These are phyloP conservation scores for Chaetomium strumarium DNA, from an alignment of 2,329 filamentous ascomycete genomes.

Conservation along the genomic window DNA sequence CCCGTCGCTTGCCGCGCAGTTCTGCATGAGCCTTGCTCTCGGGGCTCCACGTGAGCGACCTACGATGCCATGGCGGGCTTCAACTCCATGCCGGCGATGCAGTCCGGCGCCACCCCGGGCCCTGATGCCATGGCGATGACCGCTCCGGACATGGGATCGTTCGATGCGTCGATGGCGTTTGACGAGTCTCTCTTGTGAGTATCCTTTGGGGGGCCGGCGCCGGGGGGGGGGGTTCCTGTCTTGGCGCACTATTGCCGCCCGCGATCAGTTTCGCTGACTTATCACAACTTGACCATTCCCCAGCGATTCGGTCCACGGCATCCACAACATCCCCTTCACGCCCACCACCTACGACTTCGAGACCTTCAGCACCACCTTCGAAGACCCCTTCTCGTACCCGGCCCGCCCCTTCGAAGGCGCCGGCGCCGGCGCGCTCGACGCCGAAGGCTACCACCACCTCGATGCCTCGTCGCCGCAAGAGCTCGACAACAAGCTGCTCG, in stretches of 20 bases:
- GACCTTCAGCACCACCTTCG: slow-evolving; percentile 55
- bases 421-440: slow-evolving; percentile 20
- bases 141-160: slow-evolving; percentile 41
- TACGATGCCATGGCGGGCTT: slow-evolving; percentile 54
- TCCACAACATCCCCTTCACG: slow-evolving; percentile 47
- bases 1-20: neutral
- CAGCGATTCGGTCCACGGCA: slow-evolving; percentile 40
- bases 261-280: neutral
- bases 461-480: slow-evolving; percentile 49
- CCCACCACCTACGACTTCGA: slow-evolving; percentile 54
- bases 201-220: too few species aligned
- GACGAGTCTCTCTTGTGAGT: slow-evolving; percentile 53
- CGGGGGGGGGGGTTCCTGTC: too few species aligned
- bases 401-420: slow-evolving; percentile 40
- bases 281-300: too few species aligned
- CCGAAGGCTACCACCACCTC: slow-evolving; percentile 24
- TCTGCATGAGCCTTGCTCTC: slow-evolving; percentile 7
- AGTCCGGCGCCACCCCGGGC: slow-evolving; percentile 37
- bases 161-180: slow-evolving; percentile 48
- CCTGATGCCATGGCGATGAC: slow-evolving; percentile 44
- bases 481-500: slow-evolving; percentile 65
- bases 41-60: neutral
- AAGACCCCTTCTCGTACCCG: slow-evolving; percentile 59
- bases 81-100: slow-evolving; percentile 50
- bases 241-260: neutral